Evolutionary conservation across 2,329 filamentous ascomycete species (phyloP).

Genomic region (Taxawa tesnikishii): DNA sequence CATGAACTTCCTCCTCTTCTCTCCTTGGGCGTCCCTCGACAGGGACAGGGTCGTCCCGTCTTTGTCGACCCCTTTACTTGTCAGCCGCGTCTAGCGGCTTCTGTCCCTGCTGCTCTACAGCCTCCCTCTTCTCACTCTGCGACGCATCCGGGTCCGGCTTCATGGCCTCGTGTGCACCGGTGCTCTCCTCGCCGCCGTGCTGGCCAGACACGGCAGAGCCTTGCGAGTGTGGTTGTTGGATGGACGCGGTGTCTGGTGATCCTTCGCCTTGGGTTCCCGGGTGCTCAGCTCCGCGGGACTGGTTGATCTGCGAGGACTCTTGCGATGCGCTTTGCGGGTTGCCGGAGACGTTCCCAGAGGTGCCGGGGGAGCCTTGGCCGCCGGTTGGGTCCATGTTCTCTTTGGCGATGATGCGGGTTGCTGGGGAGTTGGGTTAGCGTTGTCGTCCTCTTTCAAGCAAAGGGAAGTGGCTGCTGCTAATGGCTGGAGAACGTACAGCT

Average conservation of each 20-base stretch:
- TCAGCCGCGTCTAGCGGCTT: slow-evolving; percentile 12
- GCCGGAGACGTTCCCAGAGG: slow-evolving; percentile 6
- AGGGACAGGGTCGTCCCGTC: too few relatives aligned
- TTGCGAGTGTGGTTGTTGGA: slow-evolving; percentile 2
- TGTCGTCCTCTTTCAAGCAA: too few relatives aligned
- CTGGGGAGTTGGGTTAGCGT: too few relatives aligned
- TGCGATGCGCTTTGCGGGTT: slow-evolving; percentile 4
- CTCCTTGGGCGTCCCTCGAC: too few relatives aligned
- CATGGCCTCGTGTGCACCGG: slow-evolving; percentile 13
- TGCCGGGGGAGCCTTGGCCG: slow-evolving; percentile 6
- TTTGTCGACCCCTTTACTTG: too few relatives aligned
- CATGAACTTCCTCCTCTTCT: too few relatives aligned
- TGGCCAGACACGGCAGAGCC: slow-evolving; percentile 1
- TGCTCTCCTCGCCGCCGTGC: slow-evolving; percentile 27
- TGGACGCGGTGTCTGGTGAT: slow-evolving; percentile 3
- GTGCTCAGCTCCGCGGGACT: slow-evolving; percentile 4
- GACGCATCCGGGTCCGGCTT: slow-evolving; percentile 11
- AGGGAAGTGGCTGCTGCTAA: too few relatives aligned
- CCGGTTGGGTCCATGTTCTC: slow-evolving; percentile 1
- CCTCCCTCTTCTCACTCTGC: slow-evolving; percentile 11
- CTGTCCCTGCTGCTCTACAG: slow-evolving; percentile 11
- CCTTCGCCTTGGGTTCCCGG: too few relatives aligned
- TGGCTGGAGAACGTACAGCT: too few relatives aligned
- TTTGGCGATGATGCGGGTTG: slow-evolving; percentile 5
- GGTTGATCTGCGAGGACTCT: slow-evolving; percentile 4